phyloP scores from a whole-genome alignment of 2,329 filamentous ascomycete genomes.

The Coniella vitis region DNA sequence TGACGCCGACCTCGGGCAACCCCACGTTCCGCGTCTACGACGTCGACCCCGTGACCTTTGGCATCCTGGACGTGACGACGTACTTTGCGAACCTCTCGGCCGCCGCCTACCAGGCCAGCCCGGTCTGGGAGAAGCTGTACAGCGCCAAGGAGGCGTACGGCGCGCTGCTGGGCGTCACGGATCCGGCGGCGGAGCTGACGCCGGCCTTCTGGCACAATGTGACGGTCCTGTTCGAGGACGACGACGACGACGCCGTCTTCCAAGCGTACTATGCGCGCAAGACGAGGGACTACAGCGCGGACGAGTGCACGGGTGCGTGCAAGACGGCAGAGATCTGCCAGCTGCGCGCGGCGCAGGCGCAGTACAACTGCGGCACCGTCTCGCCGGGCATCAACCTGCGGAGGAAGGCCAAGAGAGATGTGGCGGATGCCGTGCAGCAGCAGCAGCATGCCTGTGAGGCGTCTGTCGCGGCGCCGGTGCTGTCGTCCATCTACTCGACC shows the following conservation, averaged over 20 bases:
- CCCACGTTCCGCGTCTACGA: conserved; percentile 53
- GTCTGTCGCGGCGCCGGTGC: conserved; percentile 1
- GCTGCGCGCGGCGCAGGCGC: conserved; percentile 29
- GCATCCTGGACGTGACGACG: conserved; percentile 44
- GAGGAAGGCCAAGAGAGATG: neutral
- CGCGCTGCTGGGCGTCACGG: conserved; percentile 31
- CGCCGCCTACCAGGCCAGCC: conserved; percentile 37
- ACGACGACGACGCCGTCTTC: conserved; percentile 29
- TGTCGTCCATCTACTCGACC: conserved; percentile 12
- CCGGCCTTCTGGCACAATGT: conserved; percentile 41
- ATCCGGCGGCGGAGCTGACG: conserved; percentile 38
- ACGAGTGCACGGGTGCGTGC: conserved; percentile 28
- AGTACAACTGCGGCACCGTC: conserved; percentile 27
- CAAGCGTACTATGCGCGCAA: conserved; percentile 31
- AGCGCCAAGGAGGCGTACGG: conserved; percentile 50
- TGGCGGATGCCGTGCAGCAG: neutral
- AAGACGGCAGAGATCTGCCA: conserved; percentile 29
- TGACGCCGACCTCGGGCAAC: conserved; percentile 48
- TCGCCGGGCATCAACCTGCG: conserved; percentile 12
- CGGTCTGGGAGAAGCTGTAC: conserved; percentile 49
- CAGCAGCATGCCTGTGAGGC: conserved; percentile 6
- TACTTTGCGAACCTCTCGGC: conserved; percentile 48
- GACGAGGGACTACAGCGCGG: conserved; percentile 26
- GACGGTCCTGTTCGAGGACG: conserved; percentile 29
- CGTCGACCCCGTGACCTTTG: conserved; percentile 50